Base-by-base conservation (phyloP, 75 land plant genomes). In the Larix kaempferi region DNA sequence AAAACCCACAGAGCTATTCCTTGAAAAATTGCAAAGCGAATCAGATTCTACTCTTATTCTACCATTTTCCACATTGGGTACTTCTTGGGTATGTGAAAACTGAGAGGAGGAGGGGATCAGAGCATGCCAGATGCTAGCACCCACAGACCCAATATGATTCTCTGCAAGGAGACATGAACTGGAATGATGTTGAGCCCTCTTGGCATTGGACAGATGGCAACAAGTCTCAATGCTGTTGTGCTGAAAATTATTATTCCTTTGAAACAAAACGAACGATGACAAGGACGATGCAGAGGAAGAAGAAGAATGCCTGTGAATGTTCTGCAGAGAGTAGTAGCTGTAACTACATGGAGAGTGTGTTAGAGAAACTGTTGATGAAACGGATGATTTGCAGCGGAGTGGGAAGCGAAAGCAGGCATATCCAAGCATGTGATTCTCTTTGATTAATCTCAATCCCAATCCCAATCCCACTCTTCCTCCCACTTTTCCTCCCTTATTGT, bases 91-190 rank as follows among this genome's bases (percentile, higher is more conserved):
- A 73, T 52, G 35, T 19, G 80, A 49, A 41, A 56, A 60, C 33
- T 80, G 81, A n/a, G 26, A 69, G 15, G 55, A 21, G 37, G 86
- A 84, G 3, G 93, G 93, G 11, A 89, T 74, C 16, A 91, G 87
- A 19, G 80, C 94, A 78, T 92, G 92, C 94, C 94, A 92, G 57
- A 92, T 86, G 3, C 90, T 87, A 11, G 88, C 92, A 71, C 80
- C 87, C 15, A 80, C 80, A 5, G 73, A 79, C 73, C 72, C 84
- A n/a, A 66, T 52, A 26, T 80, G 84, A 19, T 77, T 80, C 63
- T 74, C 71, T 56, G 74, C 57, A 71, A 80, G 65, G 26, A 35
- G 22, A 69, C 73, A 69, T 10, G 54, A 41, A 16, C 57, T 52
- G 29, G 55, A 55, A 49, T 55, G 74, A 16, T 73, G 74, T 1